Percentiles rank a stretch among this genome's conserved stretches.
These are phyloP conservation scores for Polymyxa betae DNA, from an alignment of 208 protist species.

Conservation along the genomic window DNA sequence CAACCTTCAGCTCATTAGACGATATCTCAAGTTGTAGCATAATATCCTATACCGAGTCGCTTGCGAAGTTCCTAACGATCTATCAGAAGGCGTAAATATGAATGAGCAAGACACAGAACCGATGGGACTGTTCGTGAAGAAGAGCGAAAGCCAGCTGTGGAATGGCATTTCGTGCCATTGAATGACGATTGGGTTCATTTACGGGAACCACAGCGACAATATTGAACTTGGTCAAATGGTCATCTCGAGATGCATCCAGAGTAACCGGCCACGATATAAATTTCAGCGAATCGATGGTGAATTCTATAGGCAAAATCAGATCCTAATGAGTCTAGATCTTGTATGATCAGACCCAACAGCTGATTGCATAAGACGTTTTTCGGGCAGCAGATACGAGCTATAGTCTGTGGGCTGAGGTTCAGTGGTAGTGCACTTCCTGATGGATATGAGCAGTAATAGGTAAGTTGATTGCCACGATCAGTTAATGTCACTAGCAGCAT, in stretches of 20 bases:
- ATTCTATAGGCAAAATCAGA: neutral
- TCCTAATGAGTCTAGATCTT: neutral
- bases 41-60: no score
- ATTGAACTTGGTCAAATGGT: slow-evolving; percentile 12
- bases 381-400: neutral
- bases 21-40: no score
- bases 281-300: slow-evolving; percentile 14
- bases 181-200: neutral
- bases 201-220: neutral
- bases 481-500: neutral
- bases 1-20: neutral
- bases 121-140: neutral
- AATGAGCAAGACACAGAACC: no score
- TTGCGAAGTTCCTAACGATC: no score
- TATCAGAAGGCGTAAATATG: no score
- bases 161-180: neutral
- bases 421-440: neutral
- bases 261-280: slow-evolving; percentile 48
- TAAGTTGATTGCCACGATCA: neutral
- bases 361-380: neutral
- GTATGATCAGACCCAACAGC: neutral
- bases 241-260: neutral
- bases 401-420: slow-evolving; percentile 17
- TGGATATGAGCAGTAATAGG: neutral
- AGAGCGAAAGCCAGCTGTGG: slow-evolving; percentile 4